Base-by-base conservation (phyloP, 2,329 filamentous ascomycete species). In the Diaporthe capsici region DNA sequence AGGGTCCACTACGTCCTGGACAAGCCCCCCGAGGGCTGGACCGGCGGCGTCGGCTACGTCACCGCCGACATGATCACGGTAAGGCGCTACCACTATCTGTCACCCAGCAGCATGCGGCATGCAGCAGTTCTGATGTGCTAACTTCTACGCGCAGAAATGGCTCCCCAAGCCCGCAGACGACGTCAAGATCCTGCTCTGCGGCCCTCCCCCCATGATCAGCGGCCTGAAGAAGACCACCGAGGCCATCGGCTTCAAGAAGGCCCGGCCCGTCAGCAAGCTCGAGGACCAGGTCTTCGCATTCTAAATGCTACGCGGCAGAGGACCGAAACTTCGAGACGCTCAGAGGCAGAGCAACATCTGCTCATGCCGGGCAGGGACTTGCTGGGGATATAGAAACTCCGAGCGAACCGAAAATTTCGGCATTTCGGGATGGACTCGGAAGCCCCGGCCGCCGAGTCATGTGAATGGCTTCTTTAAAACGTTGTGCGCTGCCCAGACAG, bases 221-320 rank as follows among this genome's bases (percentile, higher is more conserved):
- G 96, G 95, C 71, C 93, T 98, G 89, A 99, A 99, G 94, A 98
- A 98, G 91, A 91, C 95, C 9, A 93, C 96, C 70, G 95, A 97
- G 86, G 90, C 91, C 78, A 90, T 98, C 28, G 97, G 97, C 75
- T 99, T 94, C 89, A 91, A 94, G 83, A 98, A 98, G 90, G 94
- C 97, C 57, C 92, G 93, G 77, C 95, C 96, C 60, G 96, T 98
- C 81, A 98, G 96, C 92, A 98, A 98, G 91, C 92, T 98, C 72
- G 94, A 96, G 84, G 97, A 99, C 85, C 97, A 98, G 86, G 95
- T 99, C 80, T 99, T 99, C 88, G 95, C 95, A 83, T 99, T 99
- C 95, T 94, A 86, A 86, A 81, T 67, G 47, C 13, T 55, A 55
- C 34, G 10, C 9, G 15, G 39, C n/a, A 34, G 47, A 22, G 4